Base-by-base conservation (phyloP, 2,329 filamentous ascomycete genomes). In the Diaporthe amygdali region DNA sequence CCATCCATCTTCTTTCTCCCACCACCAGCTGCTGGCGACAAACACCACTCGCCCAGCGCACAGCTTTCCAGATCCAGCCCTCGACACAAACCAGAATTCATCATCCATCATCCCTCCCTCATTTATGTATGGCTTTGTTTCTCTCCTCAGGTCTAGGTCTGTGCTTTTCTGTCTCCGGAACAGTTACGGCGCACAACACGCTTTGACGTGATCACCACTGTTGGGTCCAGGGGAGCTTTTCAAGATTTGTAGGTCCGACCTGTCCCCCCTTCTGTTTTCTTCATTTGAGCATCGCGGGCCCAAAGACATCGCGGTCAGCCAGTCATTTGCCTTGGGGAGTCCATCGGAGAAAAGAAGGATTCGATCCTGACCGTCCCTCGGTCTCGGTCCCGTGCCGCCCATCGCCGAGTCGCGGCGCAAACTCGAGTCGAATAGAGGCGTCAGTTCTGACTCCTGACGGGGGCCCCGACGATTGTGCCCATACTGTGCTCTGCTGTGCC, bases 191-290 rank as follows among this genome's bases (percentile, higher is more conserved):
- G 66, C 51, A 68, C 30, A 27, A 10, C 47, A 44, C 64, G 55
- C 41, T 55, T 30, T 39, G 52, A 68, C 52, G 55, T 34, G 37
- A 46, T 47, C 52, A 51, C 52, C 20, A 59, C 30, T 59, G 52
- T 46, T 49, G 66, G 37, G 39, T 47, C 37, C 52, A 39, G 44
- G 41, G 66, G 32, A 59, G 66, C 32, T 68, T 49, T 59, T 32
- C 30, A 59, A 49, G 66, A 68, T 51, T 51, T 61, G 66, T 68
- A 68, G 66, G 66, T 68, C 37, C 34, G 47, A 32, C 25, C 22
- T 30, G 20, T 56, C 20, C 44, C 27, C 25, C 20, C 25, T 14
- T 14, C 34, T 20, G 12, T 32, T 4, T 46, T 17, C 52, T 12
- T 47, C 15, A 52, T 44, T 34, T 25, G 34, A 32, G 44, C 44